Evolutionary conservation across 2,329 filamentous ascomycete genomes (phyloP).

Genomic region (Cytospora piceae): DNA sequence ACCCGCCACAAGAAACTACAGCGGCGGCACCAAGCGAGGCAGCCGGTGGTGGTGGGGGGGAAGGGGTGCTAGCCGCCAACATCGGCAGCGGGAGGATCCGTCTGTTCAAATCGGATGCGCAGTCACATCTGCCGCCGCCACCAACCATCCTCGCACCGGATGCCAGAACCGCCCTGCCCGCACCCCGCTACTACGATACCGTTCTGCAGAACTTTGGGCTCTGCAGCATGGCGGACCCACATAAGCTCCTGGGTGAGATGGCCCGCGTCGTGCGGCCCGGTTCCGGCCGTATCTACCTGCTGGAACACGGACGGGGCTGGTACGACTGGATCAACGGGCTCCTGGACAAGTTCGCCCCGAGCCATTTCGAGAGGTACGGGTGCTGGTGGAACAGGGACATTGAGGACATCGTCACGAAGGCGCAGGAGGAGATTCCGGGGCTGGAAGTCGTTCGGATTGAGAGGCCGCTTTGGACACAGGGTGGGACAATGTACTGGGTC

Average conservation of each 20-base stretch:
- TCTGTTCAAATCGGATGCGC: slow-evolving; percentile 40
- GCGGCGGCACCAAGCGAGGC: neutral
- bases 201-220: slow-evolving; percentile 67
- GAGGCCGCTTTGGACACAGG: slow-evolving; percentile 55
- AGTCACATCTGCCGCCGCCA: slow-evolving; percentile 32
- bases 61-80: slow-evolving; percentile 28
- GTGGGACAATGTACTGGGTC: slow-evolving; percentile 62
- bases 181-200: slow-evolving; percentile 59
- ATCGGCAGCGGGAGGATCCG: slow-evolving; percentile 33
- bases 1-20: slow-evolving; percentile 14
- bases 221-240: slow-evolving; percentile 63
- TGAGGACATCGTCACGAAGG: slow-evolving; percentile 56
- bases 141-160: slow-evolving; percentile 30
- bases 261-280: slow-evolving; percentile 55
- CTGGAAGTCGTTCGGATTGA: slow-evolving; percentile 60
- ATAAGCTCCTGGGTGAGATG: slow-evolving; percentile 56
- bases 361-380: slow-evolving; percentile 63
- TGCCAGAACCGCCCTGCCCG: slow-evolving; percentile 33
- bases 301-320: slow-evolving; percentile 65
- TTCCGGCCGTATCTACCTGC: slow-evolving; percentile 61
- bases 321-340: slow-evolving; percentile 59
- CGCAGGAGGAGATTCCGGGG: slow-evolving; percentile 51
- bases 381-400: slow-evolving; percentile 73
- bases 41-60: slow-evolving; percentile 4
- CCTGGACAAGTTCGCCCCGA: slow-evolving; percentile 57